phyloP scores from a whole-genome alignment of 768 basidiomycete species.

The Astraeus odoratus region DNA sequence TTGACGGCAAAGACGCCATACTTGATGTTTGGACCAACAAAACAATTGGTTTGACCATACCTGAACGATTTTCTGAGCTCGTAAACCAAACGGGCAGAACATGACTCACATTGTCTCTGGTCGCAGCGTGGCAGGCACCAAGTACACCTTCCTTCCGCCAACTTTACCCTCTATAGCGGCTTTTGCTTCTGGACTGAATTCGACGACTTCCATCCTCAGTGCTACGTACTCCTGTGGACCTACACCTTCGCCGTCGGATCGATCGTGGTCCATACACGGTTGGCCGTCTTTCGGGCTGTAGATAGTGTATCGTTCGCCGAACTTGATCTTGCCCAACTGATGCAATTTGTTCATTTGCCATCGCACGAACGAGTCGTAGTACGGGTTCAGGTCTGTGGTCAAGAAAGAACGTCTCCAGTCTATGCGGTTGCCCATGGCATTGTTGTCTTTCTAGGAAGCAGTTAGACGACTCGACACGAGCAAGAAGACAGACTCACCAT shows the following conservation, averaged over 20 bases:
- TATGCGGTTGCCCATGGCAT: constrained; percentile 85
- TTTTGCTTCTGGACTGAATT: constrained; percentile 73
- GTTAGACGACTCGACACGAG: not conserved
- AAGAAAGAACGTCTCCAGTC: constrained; percentile 96
- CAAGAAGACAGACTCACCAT: constrained; percentile 40
- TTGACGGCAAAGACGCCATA: constrained; percentile 91
- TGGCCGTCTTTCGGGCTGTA: constrained; percentile 99
- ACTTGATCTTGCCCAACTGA: constrained; percentile 87
- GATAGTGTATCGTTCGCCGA: constrained; percentile 96
- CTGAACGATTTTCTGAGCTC: constrained; percentile 30
- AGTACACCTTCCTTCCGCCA: constrained; percentile 73
- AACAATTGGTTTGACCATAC: constrained; percentile 99
- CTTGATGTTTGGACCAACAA: constrained; percentile 83
- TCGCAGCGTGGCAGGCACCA: constrained; percentile 94
- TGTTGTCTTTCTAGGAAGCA: constrained; percentile 54
- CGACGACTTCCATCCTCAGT: constrained; percentile 87
- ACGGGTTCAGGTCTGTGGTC: constrained; percentile 93
- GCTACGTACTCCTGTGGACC: constrained; percentile 95
- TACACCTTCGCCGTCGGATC: constrained; percentile 87
- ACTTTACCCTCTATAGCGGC: constrained; percentile 58
- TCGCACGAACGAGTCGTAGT: constrained; percentile 93
- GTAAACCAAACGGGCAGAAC: not conserved
- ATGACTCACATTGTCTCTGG: constrained; percentile 87
- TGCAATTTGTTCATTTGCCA: constrained; percentile 97
- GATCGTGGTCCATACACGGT: constrained; percentile 99